A percentile compares a stretch with the other conserved stretches of the same genome.
Conservation (phyloP, 441 rosid genomes). For the Arabidopsis lyrata region DNA sequence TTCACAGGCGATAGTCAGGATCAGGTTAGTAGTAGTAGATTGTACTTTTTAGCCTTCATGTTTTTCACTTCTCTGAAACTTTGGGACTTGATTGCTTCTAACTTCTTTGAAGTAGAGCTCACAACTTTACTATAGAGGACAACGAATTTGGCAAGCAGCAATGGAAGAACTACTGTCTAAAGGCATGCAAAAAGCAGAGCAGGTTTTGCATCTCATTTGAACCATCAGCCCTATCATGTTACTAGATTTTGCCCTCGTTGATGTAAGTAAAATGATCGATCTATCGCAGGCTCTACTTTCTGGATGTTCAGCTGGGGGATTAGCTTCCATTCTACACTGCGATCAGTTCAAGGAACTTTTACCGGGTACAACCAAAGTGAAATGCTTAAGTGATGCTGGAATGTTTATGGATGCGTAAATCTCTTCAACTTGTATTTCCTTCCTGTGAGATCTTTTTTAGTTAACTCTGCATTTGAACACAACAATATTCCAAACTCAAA, state of each 20-base stretch:
- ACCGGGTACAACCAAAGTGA: slow-evolving; percentile 52
- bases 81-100: not conserved
- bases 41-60: not conserved
- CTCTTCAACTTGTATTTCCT: slow-evolving; percentile 8
- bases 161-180: slow-evolving; percentile 54
- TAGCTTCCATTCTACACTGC: slow-evolving; percentile 69
- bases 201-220: slow-evolving; percentile 42
- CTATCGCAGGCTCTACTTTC: slow-evolving; percentile 62
- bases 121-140: slow-evolving; percentile 62
- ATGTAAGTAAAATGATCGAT: not conserved
- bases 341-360: slow-evolving; percentile 56
- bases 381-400: slow-evolving; percentile 76
- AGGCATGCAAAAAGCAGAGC: slow-evolving; percentile 59
- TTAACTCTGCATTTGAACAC: slow-evolving; percentile 1
- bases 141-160: slow-evolving; percentile 59
- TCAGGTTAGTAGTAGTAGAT: slow-evolving; percentile 51
- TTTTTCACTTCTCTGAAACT: not conserved
- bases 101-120: slow-evolving; percentile 42
- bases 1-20: slow-evolving; percentile 75
- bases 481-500: not conserved
- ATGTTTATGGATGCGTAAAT: slow-evolving; percentile 65
- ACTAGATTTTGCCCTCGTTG: not conserved
- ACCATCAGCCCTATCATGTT: slow-evolving; percentile 9
- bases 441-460: not conserved
- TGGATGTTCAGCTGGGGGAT: slow-evolving; percentile 79